Base-by-base conservation (phyloP, 306 rosid species). In the Bauhinia variegata region DNA sequence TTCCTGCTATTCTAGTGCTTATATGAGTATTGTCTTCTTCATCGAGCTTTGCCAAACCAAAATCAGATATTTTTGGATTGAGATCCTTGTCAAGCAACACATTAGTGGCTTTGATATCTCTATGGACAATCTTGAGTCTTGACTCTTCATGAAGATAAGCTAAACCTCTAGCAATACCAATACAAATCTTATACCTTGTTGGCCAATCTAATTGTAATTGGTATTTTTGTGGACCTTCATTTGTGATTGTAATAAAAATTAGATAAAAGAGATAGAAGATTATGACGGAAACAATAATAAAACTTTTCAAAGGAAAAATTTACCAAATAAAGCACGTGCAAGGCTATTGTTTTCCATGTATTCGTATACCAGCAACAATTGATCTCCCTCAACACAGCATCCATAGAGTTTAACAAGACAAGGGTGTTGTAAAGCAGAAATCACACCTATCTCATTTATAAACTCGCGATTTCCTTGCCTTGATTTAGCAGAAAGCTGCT, bases 81-180 rank as follows among this genome's bases (percentile, higher is more conserved):
- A 83, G 73, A 69, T 74, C 59, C 55, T 78, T 74, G n/a, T 82
- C 86, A 19, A 82, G 74, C 12, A 82, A 52, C 34, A 82, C 70
- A 59, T 82, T 82, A 1, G 80, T 70, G 5, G 80, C 83, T 60
- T 82, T 82, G 11, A 81, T 81, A 36, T 82, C 86, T 61, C 86
- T 46, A 43, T 82, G 86, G 8, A 82, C 80, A 8, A 82, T 77
- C 65, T 82, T 82, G 44, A 82, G n/a, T 67, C 75, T 70, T 0
- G 86, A 82, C 13, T 82, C 86, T 41, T 82, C 86, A 61, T 82
- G 86, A 14, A 82, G 86, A 68, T 47, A 78, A 23, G 83, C 78
- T 43, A 82, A 65, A 5, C 84, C 84, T 44, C 28, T 83, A 0
- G 74, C 82, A 41, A 79, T 65, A 44, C 84, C 78, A 34, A 79